Percentiles rank a stretch among this genome's conserved stretches.
These are phyloP conservation scores for Urostyla sp. DNA, from an alignment of 73 alveolate species.

Conservation along the genomic window DNA sequence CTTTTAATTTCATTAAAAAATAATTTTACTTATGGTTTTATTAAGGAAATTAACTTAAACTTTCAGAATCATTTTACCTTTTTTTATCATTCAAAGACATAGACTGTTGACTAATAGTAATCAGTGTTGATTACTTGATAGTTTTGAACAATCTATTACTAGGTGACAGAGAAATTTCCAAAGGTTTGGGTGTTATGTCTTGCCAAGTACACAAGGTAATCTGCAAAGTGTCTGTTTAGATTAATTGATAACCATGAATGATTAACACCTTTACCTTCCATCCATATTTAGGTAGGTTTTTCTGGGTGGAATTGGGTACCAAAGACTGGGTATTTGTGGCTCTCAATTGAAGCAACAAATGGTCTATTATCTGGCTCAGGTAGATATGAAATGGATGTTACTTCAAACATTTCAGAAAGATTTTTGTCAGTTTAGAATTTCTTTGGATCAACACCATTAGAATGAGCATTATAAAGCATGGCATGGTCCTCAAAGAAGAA, in stretches of 20 bases:
- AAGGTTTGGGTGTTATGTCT: conserved; percentile 4
- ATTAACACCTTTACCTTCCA: conserved; percentile 12
- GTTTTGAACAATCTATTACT: neutral
- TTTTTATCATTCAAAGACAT: neutral
- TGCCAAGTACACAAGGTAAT: conserved; percentile 37
- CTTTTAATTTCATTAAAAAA: neutral
- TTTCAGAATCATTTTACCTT: neutral
- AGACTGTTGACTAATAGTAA: neutral
- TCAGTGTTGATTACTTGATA: neutral
- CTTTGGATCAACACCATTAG: conserved; percentile 23
- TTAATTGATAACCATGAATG: neutral
- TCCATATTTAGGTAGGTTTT: conserved; percentile 53
- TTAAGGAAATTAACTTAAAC: neutral
- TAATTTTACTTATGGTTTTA: too few relatives aligned
- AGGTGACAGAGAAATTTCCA: neutral
- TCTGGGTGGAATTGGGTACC: conserved; percentile 82
- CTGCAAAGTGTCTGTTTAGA: conserved; percentile 24
- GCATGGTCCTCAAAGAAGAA: neutral
- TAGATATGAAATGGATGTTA: neutral
- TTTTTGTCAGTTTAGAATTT: conserved; percentile 12
- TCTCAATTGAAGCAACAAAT: conserved; percentile 69
- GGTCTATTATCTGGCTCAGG: conserved; percentile 5
- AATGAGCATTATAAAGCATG: conserved; percentile 25
- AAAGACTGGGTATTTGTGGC: conserved; percentile 69
- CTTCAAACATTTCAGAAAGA: neutral